Evolutionary conservation across 2,329 filamentous ascomycete genomes (phyloP).

Genomic region (Sporothrix pseudoabietina): DNA sequence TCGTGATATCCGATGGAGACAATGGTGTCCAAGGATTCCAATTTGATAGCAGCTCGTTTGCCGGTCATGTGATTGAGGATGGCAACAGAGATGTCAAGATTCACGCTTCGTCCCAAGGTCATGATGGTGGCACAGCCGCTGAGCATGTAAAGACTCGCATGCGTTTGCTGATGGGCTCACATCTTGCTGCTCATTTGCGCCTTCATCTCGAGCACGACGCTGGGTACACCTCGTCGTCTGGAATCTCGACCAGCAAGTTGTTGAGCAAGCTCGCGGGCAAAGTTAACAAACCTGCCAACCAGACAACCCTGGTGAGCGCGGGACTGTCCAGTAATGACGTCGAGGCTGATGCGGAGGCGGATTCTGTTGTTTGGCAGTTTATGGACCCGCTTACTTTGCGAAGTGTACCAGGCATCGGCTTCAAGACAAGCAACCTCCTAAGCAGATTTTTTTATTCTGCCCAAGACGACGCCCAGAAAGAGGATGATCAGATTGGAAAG

Average conservation of each 20-base stretch:
- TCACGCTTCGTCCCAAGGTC: constrained; percentile 6
- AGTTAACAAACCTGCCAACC: constrained; percentile 81
- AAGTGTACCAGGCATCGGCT: constrained; percentile 83
- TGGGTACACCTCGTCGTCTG: constrained; percentile 85
- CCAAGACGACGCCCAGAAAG: constrained; percentile 33
- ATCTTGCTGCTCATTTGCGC: constrained; percentile 76
- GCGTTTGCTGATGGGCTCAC: constrained; percentile 74
- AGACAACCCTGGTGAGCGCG: constrained; percentile 72
- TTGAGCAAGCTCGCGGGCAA: constrained; percentile 83
- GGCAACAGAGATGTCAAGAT: background rate
- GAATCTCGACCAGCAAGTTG: constrained; percentile 84
- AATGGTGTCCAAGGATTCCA: constrained; percentile 68
- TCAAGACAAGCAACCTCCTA: constrained; percentile 63
- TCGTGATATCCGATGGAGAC: constrained; percentile 74
- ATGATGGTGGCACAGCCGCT: constrained; percentile 24
- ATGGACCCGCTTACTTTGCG: constrained; percentile 75
- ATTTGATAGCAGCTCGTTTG: constrained; percentile 70
- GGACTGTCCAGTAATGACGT: background rate
- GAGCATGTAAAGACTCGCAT: constrained; percentile 45
- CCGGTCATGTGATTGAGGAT: constrained; percentile 57
- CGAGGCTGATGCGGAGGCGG: background rate
- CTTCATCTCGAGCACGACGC: constrained; percentile 67
- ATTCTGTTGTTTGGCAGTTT: constrained; percentile 61
- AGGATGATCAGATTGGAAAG: constrained; percentile 38
- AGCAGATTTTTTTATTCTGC: constrained; percentile 57